These are phyloP conservation scores for Wickerhamomyces silvicola DNA, from an alignment of 805 yeast species.

Conservation along the genomic window DNA sequence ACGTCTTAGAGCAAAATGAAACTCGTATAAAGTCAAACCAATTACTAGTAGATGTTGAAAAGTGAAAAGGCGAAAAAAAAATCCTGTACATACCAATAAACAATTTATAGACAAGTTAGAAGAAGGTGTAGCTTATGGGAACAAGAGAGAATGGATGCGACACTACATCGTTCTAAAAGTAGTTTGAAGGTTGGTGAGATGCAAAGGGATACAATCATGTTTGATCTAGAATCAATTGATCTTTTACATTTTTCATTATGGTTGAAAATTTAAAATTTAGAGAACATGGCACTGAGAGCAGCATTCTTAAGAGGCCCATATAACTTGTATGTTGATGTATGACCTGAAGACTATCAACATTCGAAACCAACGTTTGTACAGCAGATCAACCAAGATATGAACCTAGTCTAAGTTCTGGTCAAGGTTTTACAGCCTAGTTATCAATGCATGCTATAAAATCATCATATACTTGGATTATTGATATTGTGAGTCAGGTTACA, in stretches of 20 bases:
- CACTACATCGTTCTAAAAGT: slow-evolving; percentile 32
- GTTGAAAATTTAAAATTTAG: slow-evolving; percentile 57
- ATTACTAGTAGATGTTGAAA: slow-evolving; percentile 12
- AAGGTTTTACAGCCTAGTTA: slow-evolving; percentile 50
- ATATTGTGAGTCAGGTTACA: slow-evolving; percentile 63
- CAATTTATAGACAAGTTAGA: background rate
- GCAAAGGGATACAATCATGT: slow-evolving; percentile 50
- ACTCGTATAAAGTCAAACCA: slow-evolving; percentile 36
- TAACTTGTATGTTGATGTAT: slow-evolving; percentile 64
- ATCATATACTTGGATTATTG: slow-evolving; percentile 61
- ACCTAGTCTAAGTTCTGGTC: slow-evolving; percentile 67
- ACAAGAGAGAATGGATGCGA: slow-evolving; percentile 3
- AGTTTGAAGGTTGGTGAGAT: slow-evolving; percentile 53
- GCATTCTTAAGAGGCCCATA: slow-evolving; percentile 75
- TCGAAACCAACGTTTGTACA: slow-evolving; percentile 49
- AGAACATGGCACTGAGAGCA: slow-evolving; percentile 56
- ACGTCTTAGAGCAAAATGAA: slow-evolving; percentile 42
- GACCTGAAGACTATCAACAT: slow-evolving; percentile 48
- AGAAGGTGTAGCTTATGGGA: no score
- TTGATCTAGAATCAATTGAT: slow-evolving; percentile 18
- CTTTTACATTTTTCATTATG: slow-evolving; percentile 31
- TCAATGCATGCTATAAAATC: slow-evolving; percentile 57
- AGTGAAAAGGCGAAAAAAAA: slow-evolving; percentile 1
- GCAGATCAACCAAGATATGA: slow-evolving; percentile 76
- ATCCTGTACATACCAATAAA: slow-evolving; percentile 1